Base-by-base conservation (phyloP, 495 filamentous ascomycete genomes). In the Lasiosphaeris hirsuta region DNA sequence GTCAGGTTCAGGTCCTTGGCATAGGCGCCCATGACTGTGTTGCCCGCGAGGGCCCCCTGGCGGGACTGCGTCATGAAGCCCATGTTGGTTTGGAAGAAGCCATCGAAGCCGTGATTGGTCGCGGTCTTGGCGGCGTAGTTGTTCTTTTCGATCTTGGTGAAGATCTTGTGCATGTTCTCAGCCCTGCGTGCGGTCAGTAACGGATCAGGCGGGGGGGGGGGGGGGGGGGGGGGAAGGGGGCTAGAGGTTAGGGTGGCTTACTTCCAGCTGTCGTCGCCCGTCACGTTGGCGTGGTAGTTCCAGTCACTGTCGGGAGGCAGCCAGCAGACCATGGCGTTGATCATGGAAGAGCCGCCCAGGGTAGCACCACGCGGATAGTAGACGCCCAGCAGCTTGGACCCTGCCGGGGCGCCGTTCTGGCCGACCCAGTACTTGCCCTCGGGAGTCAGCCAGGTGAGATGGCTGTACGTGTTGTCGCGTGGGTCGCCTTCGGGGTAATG, bases 51-150 rank as follows among this genome's bases (percentile, higher is more conserved):
- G 8, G 46, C 53, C 23, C 69, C 63, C 13, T 62, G 62, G 13
- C 53, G 40, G 40, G 58, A 50, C 52, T 69, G 67, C 7, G 59
- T 43, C 58, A 64, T 66, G 46, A 63, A 47, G 36, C 65, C 67
- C 70, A 71, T 72, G 44, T 64, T 60, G 35, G 68, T 72, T 44
- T 72, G 64, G 60, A 72, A 72, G 53, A 63, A 71, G 48, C 69
- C 69, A 52, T 69, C 62, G 57, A 67, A 71, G 33, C 69, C 69
- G 55, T 69, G 69, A 15, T 57, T 61, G 9, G 64, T 34, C 9
- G 66, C 53, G 19, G 58, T 60, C 6, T 60, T 56, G 14, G 69
- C 33, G 13, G 63, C 54, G 60, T 63, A 68, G 62, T 73, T 71
- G 63, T 73, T 73, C 45, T 71, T 63, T 33, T 73, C 70, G 42